Percentiles rank a stretch among this genome's conserved stretches.
phyloP scores from a whole-genome alignment of 352 stramenopile genomes.

The Globisporangium nodosum region DNA sequence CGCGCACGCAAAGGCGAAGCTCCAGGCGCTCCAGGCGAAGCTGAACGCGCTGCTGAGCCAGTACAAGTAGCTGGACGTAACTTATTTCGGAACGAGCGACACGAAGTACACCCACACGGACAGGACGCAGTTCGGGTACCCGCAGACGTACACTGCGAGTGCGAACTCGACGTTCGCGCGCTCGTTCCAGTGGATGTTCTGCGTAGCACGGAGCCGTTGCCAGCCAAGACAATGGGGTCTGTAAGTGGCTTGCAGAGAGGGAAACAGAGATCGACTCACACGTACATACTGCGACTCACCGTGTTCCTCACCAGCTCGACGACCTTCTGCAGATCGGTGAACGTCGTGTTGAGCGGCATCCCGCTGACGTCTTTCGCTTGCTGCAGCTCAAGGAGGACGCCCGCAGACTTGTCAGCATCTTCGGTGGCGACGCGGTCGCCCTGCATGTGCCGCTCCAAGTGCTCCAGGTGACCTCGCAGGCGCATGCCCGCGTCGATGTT shows the following conservation, averaged over 20 bases:
- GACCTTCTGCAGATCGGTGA: conserved; percentile 81
- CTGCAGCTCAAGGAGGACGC: conserved; percentile 27
- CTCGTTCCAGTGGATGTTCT: conserved; percentile 88
- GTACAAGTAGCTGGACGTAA: conserved; percentile 32
- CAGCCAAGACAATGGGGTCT: background rate
- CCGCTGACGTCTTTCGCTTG: conserved; percentile 59
- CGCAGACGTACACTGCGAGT: conserved; percentile 81
- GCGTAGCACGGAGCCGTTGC: background rate
- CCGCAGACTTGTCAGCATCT: background rate
- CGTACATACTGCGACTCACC: conserved; percentile 23
- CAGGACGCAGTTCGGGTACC: conserved; percentile 84
- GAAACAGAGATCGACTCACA: conserved; percentile 3
- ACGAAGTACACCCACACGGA: conserved; percentile 92
- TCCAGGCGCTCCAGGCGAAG: conserved; percentile 67
- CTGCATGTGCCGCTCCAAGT: conserved; percentile 46
- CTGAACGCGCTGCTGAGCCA: conserved; percentile 55
- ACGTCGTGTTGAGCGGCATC: conserved; percentile 82
- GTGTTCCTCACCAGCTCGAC: conserved; percentile 82
- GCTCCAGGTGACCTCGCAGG: conserved; percentile 61
- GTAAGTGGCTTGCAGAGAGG: background rate
- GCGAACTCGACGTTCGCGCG: conserved; percentile 87
- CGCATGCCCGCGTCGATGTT: conserved; percentile 82
- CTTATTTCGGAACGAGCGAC: conserved; percentile 38
- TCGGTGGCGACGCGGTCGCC: conserved; percentile 1
- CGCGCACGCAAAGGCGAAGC: conserved; percentile 49